phyloP scores from a whole-genome alignment of 768 basidiomycete genomes.

The Lactifluus subvellereus region DNA sequence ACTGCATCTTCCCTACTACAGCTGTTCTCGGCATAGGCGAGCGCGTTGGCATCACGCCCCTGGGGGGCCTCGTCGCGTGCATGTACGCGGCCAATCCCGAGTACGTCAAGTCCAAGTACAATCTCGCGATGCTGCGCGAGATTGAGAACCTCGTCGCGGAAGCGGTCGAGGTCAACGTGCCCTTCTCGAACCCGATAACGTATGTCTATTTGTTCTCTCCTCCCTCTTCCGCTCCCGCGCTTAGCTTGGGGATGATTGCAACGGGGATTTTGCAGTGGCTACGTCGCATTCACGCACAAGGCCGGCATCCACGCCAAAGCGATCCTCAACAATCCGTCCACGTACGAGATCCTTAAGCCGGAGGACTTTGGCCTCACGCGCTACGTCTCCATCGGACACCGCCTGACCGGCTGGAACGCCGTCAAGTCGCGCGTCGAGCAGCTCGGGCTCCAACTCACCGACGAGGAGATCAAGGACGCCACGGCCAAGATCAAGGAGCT shows the following conservation, averaged over 20 bases:
- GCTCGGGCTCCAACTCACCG: constrained; percentile 80
- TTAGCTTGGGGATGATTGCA: neutral
- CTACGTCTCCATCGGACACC: constrained; percentile 97
- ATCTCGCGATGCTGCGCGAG: constrained; percentile 93
- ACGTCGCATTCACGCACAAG: constrained; percentile 99
- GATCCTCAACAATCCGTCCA: constrained; percentile 97
- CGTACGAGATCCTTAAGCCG: constrained; percentile 98
- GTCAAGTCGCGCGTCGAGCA: constrained; percentile 99
- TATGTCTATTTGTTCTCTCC: constrained; percentile 33
- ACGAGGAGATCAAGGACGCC: constrained; percentile 97
- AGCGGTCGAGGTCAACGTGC: constrained; percentile 95
- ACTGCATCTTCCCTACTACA: constrained; percentile 29
- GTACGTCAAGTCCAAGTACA: constrained; percentile 99
- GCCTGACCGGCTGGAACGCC: constrained; percentile 98
- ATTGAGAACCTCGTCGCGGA: constrained; percentile 99
- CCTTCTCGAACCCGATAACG: constrained; percentile 96
- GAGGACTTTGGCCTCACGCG: constrained; percentile 97
- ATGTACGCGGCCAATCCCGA: constrained; percentile 96
- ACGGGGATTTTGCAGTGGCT: constrained; percentile 54
- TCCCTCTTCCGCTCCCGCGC: neutral
- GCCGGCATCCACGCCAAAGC: constrained; percentile 99
- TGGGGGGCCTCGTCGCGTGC: constrained; percentile 94
- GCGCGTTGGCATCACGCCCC: constrained; percentile 97
- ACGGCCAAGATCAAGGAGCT: constrained; percentile 99
- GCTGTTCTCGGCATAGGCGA: constrained; percentile 97